Percentiles rank a stretch among this genome's conserved stretches.
phyloP scores from a whole-genome alignment of 1,284 basidiomycete species.

The Tetrapyrgos nigripes region DNA sequence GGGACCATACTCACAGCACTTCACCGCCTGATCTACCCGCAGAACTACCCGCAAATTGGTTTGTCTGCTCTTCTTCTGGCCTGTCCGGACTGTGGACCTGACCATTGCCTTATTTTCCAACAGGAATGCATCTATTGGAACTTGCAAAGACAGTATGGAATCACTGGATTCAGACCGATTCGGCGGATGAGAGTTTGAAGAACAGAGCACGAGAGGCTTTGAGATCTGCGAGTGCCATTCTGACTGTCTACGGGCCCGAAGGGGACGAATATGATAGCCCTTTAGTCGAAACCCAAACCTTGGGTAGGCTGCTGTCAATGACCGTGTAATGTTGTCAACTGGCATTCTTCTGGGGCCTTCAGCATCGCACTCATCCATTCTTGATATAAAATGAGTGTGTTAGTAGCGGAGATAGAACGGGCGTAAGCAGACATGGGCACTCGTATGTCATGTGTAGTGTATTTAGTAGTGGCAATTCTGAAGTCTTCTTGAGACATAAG shows the following conservation, averaged over 20 bases:
- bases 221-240: neutral
- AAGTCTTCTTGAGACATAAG: too few species aligned
- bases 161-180: slow-evolving; percentile 35
- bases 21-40: slow-evolving; percentile 72
- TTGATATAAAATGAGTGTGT: neutral
- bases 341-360: neutral
- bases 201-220: neutral
- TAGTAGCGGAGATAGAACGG: neutral
- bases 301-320: slow-evolving; percentile 30
- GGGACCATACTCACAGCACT: slow-evolving; percentile 67
- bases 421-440: neutral
- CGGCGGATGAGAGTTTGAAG: slow-evolving; percentile 14
- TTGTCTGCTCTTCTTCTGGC: slow-evolving; percentile 25
- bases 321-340: neutral
- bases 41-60: slow-evolving; percentile 82
- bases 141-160: slow-evolving; percentile 80
- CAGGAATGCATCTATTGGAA: slow-evolving; percentile 78
- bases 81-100: slow-evolving; percentile 1
- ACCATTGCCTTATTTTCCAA: slow-evolving; percentile 1
- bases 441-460: neutral
- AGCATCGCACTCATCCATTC: too few species aligned
- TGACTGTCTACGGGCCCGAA: slow-evolving; percentile 42
- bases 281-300: slow-evolving; percentile 41
- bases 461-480: neutral
- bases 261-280: slow-evolving; percentile 51